phyloP scores from a whole-genome alignment of 768 basidiomycete species.

The Leccinum aurantiacum region DNA sequence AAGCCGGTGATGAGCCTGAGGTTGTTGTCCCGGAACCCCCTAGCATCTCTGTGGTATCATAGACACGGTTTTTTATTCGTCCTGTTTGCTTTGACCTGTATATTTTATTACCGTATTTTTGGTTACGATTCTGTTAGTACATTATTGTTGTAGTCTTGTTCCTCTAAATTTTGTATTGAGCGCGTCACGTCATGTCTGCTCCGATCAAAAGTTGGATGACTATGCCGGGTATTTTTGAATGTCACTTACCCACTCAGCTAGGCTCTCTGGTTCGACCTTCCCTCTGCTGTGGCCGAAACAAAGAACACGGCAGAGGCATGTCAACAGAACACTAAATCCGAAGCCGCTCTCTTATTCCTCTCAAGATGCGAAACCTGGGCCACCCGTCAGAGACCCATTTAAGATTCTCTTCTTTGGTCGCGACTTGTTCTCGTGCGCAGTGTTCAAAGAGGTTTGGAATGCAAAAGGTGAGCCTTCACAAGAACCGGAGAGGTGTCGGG shows the following conservation, averaged over 20 bases:
- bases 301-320: neutral
- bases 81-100: conserved; percentile 9
- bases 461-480: conserved; percentile 53
- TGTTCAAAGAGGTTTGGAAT: conserved; percentile 61
- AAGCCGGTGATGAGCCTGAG: conserved; percentile 51
- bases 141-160: neutral
- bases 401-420: conserved; percentile 87
- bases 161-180: neutral
- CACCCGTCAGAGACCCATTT: conserved; percentile 40
- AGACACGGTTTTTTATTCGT: conserved; percentile 11
- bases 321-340: neutral
- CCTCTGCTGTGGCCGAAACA: neutral
- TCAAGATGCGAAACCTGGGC: neutral
- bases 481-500: neutral
- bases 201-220: neutral
- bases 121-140: conserved; percentile 1
- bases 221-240: neutral
- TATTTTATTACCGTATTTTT: conserved; percentile 17
- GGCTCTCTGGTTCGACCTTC: neutral
- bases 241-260: neutral
- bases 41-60: conserved; percentile 19
- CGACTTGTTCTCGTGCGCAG: conserved; percentile 81
- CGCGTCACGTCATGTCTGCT: neutral
- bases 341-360: neutral
- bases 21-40: conserved; percentile 23